Percentiles rank a stretch among this genome's conserved stretches.
Conservation (phyloP, 495 filamentous ascomycete genomes). For the Aspergillus campestris region DNA sequence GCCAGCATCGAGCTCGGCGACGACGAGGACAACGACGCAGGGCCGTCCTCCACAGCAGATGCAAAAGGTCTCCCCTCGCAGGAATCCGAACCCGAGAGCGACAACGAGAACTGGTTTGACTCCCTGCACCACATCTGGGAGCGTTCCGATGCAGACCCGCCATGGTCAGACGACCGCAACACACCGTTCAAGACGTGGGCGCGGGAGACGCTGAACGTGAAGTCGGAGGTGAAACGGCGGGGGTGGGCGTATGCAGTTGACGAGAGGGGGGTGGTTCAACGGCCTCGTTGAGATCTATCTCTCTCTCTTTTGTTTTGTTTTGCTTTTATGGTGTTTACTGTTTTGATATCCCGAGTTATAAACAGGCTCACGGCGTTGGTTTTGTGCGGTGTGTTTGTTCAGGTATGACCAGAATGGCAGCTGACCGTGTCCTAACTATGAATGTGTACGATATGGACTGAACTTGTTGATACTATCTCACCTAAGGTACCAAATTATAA, state of each 20-base stretch:
- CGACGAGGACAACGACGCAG: constrained; percentile 5
- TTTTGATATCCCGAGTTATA: background rate
- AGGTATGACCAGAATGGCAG: too few species aligned
- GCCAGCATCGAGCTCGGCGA: constrained; percentile 39
- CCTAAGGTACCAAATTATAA: too few species aligned
- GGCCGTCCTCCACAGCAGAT: background rate
- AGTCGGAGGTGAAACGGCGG: constrained; percentile 18
- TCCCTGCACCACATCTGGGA: constrained; percentile 22
- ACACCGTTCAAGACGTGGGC: constrained; percentile 40
- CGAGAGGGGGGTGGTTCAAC: constrained; percentile 27
- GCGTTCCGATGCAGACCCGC: constrained; percentile 7
- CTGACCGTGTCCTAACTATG: too few species aligned
- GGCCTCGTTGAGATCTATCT: constrained; percentile 9
- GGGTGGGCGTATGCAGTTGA: constrained; percentile 22
- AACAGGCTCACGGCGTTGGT: too few species aligned
- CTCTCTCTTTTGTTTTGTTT: background rate
- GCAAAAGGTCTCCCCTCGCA: background rate
- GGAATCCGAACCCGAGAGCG: constrained; percentile 6
- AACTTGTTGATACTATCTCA: too few species aligned
- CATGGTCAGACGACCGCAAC: constrained; percentile 27
- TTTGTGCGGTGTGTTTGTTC: too few species aligned
- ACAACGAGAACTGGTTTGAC: constrained; percentile 28
- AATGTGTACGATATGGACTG: too few species aligned
- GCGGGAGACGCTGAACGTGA: constrained; percentile 26
- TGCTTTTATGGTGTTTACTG: background rate